Conservation (phyloP, 2,329 filamentous ascomycete genomes). For the Mycosphaerelloides madeirae region DNA sequence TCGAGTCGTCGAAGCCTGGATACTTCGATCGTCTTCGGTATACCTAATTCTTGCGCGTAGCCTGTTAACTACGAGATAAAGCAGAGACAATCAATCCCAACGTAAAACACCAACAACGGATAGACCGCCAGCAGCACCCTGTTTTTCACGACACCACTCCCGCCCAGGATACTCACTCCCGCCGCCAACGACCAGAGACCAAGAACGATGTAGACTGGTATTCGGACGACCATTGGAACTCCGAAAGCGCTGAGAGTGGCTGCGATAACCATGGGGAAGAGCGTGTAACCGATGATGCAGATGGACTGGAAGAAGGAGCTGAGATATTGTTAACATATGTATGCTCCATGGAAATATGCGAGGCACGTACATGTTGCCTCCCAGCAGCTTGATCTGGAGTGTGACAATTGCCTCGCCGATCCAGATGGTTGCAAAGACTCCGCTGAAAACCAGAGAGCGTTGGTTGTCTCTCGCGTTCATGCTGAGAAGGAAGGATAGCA, state of each 20-base stretch:
- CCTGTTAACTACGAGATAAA: constrained; percentile 72
- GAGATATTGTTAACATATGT: constrained; percentile 12
- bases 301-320: constrained; percentile 97
- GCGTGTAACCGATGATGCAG: constrained; percentile 96
- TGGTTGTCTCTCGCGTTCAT: constrained; percentile 74
- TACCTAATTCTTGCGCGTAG: not conserved
- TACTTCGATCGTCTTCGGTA: constrained; percentile 1
- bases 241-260: constrained; percentile 79
- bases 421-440: constrained; percentile 96
- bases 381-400: constrained; percentile 93
- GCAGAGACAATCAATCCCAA: constrained; percentile 87
- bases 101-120: constrained; percentile 90
- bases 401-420: constrained; percentile 94
- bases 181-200: constrained; percentile 91
- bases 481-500: constrained; percentile 82
- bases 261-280: constrained; percentile 94
- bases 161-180: constrained; percentile 90
- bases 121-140: constrained; percentile 90
- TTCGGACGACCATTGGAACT: constrained; percentile 72
- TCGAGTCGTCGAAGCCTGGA: too few species aligned
- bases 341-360: not conserved
- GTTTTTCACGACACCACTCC: constrained; percentile 93
- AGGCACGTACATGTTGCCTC: constrained; percentile 84
- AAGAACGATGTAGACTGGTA: constrained; percentile 85
- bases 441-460: constrained; percentile 85